Evolutionary conservation across 768 basidiomycete species (phyloP).

Genomic region (Mycena latifolia): DNA sequence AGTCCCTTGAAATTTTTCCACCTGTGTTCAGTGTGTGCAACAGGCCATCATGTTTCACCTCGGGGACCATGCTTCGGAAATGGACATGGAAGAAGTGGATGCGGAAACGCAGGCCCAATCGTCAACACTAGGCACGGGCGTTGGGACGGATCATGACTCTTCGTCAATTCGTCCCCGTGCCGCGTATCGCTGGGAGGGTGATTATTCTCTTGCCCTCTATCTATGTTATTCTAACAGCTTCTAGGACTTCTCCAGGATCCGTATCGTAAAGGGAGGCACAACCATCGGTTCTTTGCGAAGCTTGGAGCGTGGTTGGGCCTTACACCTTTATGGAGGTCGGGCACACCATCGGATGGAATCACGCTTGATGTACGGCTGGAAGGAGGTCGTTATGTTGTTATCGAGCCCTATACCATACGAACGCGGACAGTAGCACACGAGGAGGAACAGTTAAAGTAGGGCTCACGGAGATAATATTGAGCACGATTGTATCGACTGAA

Average conservation of each 20-base stretch:
- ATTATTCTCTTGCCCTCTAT: neutral
- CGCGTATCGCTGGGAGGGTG: constrained; percentile 72
- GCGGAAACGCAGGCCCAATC: constrained; percentile 58
- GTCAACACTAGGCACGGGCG: constrained; percentile 71
- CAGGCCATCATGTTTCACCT: constrained; percentile 76
- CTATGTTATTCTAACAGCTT: neutral
- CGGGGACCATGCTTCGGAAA: constrained; percentile 61
- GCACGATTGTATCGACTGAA: no score
- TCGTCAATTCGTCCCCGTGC: constrained; percentile 70
- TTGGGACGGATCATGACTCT: constrained; percentile 80
- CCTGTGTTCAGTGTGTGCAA: constrained; percentile 8
- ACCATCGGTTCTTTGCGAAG: constrained; percentile 61
- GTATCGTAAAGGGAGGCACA: constrained; percentile 49
- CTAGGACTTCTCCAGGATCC: constrained; percentile 69
- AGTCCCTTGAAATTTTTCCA: neutral
- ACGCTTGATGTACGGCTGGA: constrained; percentile 71
- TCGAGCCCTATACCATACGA: constrained; percentile 37
- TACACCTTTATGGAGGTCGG: constrained; percentile 71
- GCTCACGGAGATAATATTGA: no score
- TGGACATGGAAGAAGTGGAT: constrained; percentile 77
- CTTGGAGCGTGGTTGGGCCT: constrained; percentile 78
- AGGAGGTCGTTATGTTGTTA: constrained; percentile 68
- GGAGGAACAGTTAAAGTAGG: no score
- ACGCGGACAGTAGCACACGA: neutral
- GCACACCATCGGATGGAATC: constrained; percentile 64